Evolutionary conservation across 2,329 filamentous ascomycete species (phyloP).

Genomic region (Neonectria coccinea): DNA sequence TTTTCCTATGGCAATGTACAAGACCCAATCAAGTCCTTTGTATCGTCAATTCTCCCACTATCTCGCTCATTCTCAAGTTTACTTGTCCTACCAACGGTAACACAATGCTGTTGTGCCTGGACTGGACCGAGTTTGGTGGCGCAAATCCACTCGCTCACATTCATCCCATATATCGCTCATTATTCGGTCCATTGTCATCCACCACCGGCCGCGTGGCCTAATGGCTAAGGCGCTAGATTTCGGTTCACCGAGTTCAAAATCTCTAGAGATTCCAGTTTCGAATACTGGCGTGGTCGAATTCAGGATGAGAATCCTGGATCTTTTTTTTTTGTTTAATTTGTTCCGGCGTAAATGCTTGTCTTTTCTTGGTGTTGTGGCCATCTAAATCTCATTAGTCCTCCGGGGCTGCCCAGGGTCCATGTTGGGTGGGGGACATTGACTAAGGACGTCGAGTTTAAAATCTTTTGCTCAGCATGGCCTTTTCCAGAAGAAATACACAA

Average conservation of each 20-base stretch:
- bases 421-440: too few species aligned
- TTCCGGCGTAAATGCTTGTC: too few species aligned
- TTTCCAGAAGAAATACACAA: neutral
- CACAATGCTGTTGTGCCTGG: too few species aligned
- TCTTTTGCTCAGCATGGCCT: neutral
- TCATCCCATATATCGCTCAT: neutral
- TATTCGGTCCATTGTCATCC: neutral
- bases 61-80: too few species aligned
- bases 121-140: too few species aligned
- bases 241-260: too few species aligned
- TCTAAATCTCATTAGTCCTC: neutral
- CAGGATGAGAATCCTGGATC: conserved; percentile 6
- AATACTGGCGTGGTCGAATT: conserved; percentile 57
- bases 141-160: neutral
- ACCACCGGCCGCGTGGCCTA: conserved; percentile 40
- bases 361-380: neutral
- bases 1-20: too few species aligned
- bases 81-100: too few species aligned
- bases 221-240: too few species aligned
- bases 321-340: conserved; percentile 29
- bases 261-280: conserved; percentile 42
- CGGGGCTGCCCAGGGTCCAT: neutral
- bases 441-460: neutral
- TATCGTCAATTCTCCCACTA: too few species aligned
- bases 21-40: too few species aligned